Evolutionary conservation across 345 rosid genomes (phyloP), one percentile per base, ranked within the genome.

Genomic region (Eucalyptus coolabah): DNA sequence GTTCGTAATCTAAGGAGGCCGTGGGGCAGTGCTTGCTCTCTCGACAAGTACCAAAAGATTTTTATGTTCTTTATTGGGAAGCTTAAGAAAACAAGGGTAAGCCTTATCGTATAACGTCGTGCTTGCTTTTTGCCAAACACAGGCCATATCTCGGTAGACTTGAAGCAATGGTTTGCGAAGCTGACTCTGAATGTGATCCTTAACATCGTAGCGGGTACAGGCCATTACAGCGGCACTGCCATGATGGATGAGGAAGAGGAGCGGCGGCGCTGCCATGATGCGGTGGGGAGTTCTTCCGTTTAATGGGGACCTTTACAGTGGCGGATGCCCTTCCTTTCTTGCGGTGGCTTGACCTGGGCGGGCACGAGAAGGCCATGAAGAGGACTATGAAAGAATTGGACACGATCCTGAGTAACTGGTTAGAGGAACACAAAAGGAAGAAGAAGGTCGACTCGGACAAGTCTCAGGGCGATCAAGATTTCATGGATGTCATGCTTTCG

Each of bases 191-290:
- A 94, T 30, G 87, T 94, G 82, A 87, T 89, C 37, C 80, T 90
- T 12, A 90, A 90, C 72, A 87, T 92, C 91, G 56, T 93, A 40
- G 94, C 91, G 2, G 92, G 93, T 18, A 94, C 87, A 89, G 87
- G 93, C 47, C 90, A 87, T 59, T 69, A 34, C 44, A 69, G 24
- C 13, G 37, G 42, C 81, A 69, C 24, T 37, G 82, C 54, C 17
- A 91, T 90, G 14, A 77, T 80, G 11, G 91, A 85, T 12, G 88
- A 90, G 87, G 85, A 72, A 2, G 88, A 89, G 89, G 91, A 88
- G 7, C 34, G 88, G 42, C 82, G 88, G 44, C 54, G 88, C 59
- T 82, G 88, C 83, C 77, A 53, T 49, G 63, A 67, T 30, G 91
- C 67, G 47, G 12, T 92, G 60, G 54, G 80, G 88, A 86, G 18